phyloP scores from a whole-genome alignment of 2,329 filamentous ascomycete species.

The Talaromyces sp. region DNA sequence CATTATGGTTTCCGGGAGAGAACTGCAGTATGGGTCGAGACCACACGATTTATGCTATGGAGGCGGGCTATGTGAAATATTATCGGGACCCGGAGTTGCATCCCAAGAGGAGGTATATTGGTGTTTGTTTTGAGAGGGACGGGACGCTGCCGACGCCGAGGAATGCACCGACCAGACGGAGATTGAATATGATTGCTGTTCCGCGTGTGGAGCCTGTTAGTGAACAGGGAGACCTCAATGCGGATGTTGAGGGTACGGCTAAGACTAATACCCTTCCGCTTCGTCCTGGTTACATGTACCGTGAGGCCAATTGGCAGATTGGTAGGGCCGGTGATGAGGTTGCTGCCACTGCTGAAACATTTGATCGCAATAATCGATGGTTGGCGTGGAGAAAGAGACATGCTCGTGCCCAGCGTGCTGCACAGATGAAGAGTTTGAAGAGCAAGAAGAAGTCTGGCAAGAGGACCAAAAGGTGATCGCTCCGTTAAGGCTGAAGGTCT shows the following conservation, averaged over 20 bases:
- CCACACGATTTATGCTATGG: slow-evolving; percentile 87
- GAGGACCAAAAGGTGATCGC: slow-evolving; percentile 34
- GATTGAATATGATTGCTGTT: slow-evolving; percentile 69
- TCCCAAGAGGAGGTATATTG: slow-evolving; percentile 89
- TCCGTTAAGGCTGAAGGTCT: slow-evolving; percentile 5
- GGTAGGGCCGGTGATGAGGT: slow-evolving; percentile 62
- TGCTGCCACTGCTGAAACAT: slow-evolving; percentile 56
- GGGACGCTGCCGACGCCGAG: slow-evolving; percentile 74
- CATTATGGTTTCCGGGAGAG: slow-evolving; percentile 90
- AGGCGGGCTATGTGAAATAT: slow-evolving; percentile 91
- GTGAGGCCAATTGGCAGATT: slow-evolving; percentile 68
- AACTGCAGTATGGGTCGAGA: slow-evolving; percentile 94
- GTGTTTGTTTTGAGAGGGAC: slow-evolving; percentile 79
- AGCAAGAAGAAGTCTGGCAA: slow-evolving; percentile 44
- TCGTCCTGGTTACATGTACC: slow-evolving; percentile 61
- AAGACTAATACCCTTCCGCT: slow-evolving; percentile 36
- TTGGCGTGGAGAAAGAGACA: slow-evolving; percentile 63
- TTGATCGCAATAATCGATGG: slow-evolving; percentile 61
- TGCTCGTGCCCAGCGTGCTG: slow-evolving; percentile 51
- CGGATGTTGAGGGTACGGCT: slow-evolving; percentile 25
- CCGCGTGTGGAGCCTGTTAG: slow-evolving; percentile 28
- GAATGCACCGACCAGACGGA: slow-evolving; percentile 71
- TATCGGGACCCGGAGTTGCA: slow-evolving; percentile 84
- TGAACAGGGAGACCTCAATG: slow-evolving; percentile 24
- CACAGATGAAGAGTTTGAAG: slow-evolving; percentile 56